phyloP scores from a whole-genome alignment of 1,284 basidiomycete genomes.

The Leucoagaricus sp. region DNA sequence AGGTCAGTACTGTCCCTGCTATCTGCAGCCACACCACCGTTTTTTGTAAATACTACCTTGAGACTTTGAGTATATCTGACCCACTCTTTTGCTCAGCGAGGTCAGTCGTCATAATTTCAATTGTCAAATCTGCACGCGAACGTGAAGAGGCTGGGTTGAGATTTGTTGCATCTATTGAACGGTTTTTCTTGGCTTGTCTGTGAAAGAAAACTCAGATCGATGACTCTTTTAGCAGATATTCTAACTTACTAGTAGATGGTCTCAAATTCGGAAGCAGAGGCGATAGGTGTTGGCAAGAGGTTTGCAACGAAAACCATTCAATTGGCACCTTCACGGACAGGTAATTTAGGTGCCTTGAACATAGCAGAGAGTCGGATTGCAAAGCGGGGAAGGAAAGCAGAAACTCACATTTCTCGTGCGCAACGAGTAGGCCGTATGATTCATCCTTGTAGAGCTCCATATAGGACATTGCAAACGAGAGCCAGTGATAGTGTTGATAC shows the following conservation, averaged over 20 bases:
- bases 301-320: slow-evolving; percentile 83
- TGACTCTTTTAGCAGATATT: neutral
- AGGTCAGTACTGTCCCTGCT: too few relatives aligned
- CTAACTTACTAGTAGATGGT: slow-evolving; percentile 58
- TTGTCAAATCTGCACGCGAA: slow-evolving; percentile 79
- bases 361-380: neutral
- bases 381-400: neutral
- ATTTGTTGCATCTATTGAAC: slow-evolving; percentile 83
- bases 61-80: slow-evolving; percentile 14
- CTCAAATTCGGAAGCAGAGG: slow-evolving; percentile 62
- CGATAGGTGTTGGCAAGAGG: slow-evolving; percentile 53
- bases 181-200: slow-evolving; percentile 67
- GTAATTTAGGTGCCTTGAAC: slow-evolving; percentile 74
- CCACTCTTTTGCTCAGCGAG: slow-evolving; percentile 49
- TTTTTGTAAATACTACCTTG: neutral
- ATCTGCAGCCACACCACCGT: too few relatives aligned
- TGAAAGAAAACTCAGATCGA: neutral
- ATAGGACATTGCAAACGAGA: slow-evolving; percentile 64
- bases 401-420: slow-evolving; percentile 61
- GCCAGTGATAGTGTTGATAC: slow-evolving; percentile 36
- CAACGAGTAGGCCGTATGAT: slow-evolving; percentile 77
- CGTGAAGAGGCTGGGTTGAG: slow-evolving; percentile 80
- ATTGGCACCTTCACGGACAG: slow-evolving; percentile 70
- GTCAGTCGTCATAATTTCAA: slow-evolving; percentile 60
- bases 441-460: slow-evolving; percentile 90